Percentiles rank a stretch among this genome's conserved stretches.
These are phyloP conservation scores for Rhynchosporium secalis DNA, from an alignment of 2,329 filamentous ascomycete species.

Conservation along the genomic window DNA sequence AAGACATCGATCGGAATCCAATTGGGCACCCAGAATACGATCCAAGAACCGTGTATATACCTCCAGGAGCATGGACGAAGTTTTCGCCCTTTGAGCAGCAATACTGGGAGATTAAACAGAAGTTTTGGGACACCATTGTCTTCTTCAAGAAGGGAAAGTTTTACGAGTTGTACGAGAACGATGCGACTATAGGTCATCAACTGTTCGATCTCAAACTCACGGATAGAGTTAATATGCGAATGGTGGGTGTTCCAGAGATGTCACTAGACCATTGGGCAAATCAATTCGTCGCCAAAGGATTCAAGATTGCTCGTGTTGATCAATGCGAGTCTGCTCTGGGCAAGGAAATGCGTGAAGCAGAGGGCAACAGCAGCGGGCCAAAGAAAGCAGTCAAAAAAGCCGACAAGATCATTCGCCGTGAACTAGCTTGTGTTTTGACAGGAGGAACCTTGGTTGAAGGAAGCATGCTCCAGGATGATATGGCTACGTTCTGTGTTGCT, in stretches of 20 bases:
- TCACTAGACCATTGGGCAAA: slow-evolving; percentile 97
- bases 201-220: slow-evolving; percentile 97
- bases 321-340: slow-evolving; percentile 94
- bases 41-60: slow-evolving; percentile 86
- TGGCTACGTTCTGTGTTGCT: slow-evolving; percentile 93
- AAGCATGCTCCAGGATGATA: slow-evolving; percentile 96
- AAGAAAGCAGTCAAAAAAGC: slow-evolving; percentile 56
- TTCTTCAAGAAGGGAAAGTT: slow-evolving; percentile 99
- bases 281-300: slow-evolving; percentile 97
- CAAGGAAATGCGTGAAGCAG: slow-evolving; percentile 98
- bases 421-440: slow-evolving; percentile 88
- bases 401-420: slow-evolving; percentile 90
- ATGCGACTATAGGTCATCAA: slow-evolving; percentile 94
- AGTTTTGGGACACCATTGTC: slow-evolving; percentile 94
- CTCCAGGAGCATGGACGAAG: slow-evolving; percentile 72
- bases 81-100: slow-evolving; percentile 97
- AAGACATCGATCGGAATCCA: slow-evolving; percentile 80
- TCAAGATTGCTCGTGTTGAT: slow-evolving; percentile 94
- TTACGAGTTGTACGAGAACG: slow-evolving; percentile 97
- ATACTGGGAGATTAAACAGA: slow-evolving; percentile 99
- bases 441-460: slow-evolving; percentile 92
- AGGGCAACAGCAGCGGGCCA: slow-evolving; percentile 47
- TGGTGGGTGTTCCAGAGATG: slow-evolving; percentile 96
- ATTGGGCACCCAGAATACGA: slow-evolving; percentile 86
- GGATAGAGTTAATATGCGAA: slow-evolving; percentile 98